Evolutionary conservation across 768 basidiomycete genomes (phyloP).

Genomic region (Lentinula detonsa): DNA sequence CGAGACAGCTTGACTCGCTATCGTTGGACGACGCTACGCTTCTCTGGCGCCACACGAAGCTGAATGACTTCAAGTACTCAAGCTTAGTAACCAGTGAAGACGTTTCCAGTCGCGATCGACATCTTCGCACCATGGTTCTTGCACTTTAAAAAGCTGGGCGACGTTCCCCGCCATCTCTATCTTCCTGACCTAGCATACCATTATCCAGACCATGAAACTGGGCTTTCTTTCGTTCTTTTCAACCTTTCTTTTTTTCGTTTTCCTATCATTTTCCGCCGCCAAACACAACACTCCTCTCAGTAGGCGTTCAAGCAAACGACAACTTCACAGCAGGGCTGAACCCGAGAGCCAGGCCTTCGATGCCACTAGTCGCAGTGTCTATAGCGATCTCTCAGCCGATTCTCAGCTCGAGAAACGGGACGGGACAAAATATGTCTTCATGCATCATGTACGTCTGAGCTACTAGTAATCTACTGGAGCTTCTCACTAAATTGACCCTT

Average conservation of each 20-base stretch:
- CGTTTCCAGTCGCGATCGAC: too few species aligned
- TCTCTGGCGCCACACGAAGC: neutral
- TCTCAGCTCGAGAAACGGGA: slow-evolving; percentile 23
- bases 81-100: too few species aligned
- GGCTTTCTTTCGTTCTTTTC: neutral
- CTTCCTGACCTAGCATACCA: neutral
- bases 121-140: too few species aligned
- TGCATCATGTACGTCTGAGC: slow-evolving; percentile 37
- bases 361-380: neutral
- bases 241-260: neutral
- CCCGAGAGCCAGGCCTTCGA: neutral
- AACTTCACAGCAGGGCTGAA: neutral
- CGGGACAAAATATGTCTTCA: slow-evolving; percentile 44
- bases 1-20: neutral
- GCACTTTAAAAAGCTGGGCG: too few species aligned
- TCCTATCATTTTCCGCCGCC: neutral
- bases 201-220: neutral
- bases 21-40: neutral
- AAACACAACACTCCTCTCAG: neutral
- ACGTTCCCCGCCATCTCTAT: neutral
- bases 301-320: neutral
- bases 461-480: neutral
- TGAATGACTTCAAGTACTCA: neutral
- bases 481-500: neutral
- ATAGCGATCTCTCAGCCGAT: slow-evolving; percentile 14